These are phyloP conservation scores for Diaporthe nobilis DNA, from an alignment of 2,329 filamentous ascomycete species.

Conservation along the genomic window DNA sequence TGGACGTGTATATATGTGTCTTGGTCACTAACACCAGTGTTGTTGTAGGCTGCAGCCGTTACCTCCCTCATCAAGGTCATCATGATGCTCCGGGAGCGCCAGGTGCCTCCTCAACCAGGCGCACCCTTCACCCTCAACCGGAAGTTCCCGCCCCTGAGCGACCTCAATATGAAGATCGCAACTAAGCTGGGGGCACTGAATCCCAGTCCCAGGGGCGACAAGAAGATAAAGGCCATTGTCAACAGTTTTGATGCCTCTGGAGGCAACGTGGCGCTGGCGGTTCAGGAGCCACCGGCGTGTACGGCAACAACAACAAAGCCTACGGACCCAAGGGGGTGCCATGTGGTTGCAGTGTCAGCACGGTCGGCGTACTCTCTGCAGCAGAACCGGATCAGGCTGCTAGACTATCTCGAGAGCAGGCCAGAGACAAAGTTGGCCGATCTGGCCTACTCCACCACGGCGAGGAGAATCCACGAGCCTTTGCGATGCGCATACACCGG, in stretches of 20 bases:
- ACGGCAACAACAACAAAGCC: not conserved
- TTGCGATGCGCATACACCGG: not conserved
- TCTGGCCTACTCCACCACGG: conserved; percentile 22
- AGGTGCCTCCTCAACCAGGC: conserved; percentile 15
- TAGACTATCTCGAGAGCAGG: not conserved
- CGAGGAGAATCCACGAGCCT: conserved; percentile 1
- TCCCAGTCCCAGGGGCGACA: not conserved
- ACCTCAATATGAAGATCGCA: not conserved
- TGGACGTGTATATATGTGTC: not conserved
- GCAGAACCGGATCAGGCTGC: not conserved
- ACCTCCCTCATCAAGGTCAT: conserved; percentile 2
- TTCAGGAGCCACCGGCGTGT: conserved; percentile 1
- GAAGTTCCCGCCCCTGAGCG: conserved; percentile 5
- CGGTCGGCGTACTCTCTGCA: not conserved
- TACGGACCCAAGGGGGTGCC: not conserved
- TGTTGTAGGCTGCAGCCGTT: conserved; percentile 4
- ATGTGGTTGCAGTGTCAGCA: not conserved
- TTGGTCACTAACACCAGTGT: not conserved
- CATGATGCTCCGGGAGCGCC: conserved; percentile 14
- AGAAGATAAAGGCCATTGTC: not conserved
- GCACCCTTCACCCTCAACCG: not conserved
- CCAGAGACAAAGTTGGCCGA: not conserved
- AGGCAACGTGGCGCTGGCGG: not conserved
- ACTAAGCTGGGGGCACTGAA: not conserved
- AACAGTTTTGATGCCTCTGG: conserved; percentile 16